Conservation (phyloP, 2,329 filamentous ascomycete genomes). For the Pseudocercospora fijiensis region DNA sequence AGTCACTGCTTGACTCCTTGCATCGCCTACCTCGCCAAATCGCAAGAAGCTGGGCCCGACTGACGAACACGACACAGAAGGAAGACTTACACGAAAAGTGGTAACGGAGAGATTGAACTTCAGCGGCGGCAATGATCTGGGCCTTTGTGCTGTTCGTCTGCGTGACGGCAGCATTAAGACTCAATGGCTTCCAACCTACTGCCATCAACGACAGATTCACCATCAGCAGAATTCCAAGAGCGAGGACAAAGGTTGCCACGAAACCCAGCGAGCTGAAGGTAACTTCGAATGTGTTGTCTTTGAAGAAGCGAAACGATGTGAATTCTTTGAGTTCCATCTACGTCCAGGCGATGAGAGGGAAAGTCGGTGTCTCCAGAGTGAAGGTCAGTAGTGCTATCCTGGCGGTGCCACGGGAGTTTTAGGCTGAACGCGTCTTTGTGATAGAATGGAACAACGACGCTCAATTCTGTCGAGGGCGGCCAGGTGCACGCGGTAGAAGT, state of each 20-base stretch:
- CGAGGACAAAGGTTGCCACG: conserved; percentile 10
- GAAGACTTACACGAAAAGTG: background rate
- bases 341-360: conserved; percentile 30
- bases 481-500: conserved; percentile 36
- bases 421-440: background rate
- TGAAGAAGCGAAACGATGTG: conserved; percentile 23
- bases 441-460: conserved; percentile 25
- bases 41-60: background rate
- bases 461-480: conserved; percentile 29
- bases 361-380: conserved; percentile 21
- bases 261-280: conserved; percentile 25
- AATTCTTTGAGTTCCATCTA: conserved; percentile 32
- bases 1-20: conserved; percentile 8
- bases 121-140: conserved; percentile 12
- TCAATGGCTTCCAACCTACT: conserved; percentile 11
- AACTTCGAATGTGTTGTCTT: conserved; percentile 29
- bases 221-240: conserved; percentile 22
- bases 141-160: conserved; percentile 15
- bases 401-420: background rate
- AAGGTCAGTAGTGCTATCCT: conserved; percentile 12
- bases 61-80: background rate
- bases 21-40: conserved; percentile 7
- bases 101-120: background rate
- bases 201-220: conserved; percentile 24
- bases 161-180: conserved; percentile 15